A percentile compares a stretch with the other conserved stretches of the same genome.
phyloP scores from a whole-genome alignment of 129 eudicot species.

The Lactuca sativa region DNA sequence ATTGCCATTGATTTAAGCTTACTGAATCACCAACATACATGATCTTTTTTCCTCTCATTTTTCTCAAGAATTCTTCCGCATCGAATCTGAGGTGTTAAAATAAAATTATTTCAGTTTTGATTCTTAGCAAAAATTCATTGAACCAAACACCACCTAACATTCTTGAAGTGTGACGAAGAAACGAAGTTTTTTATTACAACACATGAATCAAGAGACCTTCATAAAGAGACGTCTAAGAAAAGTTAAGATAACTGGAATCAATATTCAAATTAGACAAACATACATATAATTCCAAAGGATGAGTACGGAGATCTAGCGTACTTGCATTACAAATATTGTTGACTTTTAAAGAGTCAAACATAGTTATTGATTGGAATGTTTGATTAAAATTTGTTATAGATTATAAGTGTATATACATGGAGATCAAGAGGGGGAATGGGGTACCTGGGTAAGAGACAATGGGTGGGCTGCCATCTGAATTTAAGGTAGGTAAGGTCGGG shows the following conservation, averaged over 20 bases:
- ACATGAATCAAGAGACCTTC: constrained; percentile 14
- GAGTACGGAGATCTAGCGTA: no score
- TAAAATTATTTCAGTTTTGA: no score
- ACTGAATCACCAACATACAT: constrained; percentile 67
- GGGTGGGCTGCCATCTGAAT: constrained; percentile 59
- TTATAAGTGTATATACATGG: not conserved
- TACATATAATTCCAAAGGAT: no score
- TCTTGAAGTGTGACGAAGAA: not conserved
- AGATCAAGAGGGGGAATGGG: not conserved
- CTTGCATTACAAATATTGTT: no score
- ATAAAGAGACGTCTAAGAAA: constrained; percentile 11
- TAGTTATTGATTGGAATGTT: no score
- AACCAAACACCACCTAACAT: not conserved
- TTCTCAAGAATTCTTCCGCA: constrained; percentile 39
- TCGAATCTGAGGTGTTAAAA: constrained; percentile 36
- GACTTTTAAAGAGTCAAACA: no score
- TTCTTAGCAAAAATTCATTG: not conserved
- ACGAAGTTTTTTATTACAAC: not conserved
- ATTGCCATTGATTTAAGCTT: constrained; percentile 50
- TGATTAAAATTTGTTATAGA: not conserved
- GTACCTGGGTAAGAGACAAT: constrained; percentile 56
- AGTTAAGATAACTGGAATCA: not conserved
- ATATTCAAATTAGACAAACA: no score
- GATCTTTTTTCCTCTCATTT: constrained; percentile 47
- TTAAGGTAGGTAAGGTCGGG: constrained; percentile 48